A percentile compares a stretch with the other conserved stretches of the same genome.
Evolutionary conservation across 1,284 basidiomycete species (phyloP).

Genomic region (Ustilago curta): DNA sequence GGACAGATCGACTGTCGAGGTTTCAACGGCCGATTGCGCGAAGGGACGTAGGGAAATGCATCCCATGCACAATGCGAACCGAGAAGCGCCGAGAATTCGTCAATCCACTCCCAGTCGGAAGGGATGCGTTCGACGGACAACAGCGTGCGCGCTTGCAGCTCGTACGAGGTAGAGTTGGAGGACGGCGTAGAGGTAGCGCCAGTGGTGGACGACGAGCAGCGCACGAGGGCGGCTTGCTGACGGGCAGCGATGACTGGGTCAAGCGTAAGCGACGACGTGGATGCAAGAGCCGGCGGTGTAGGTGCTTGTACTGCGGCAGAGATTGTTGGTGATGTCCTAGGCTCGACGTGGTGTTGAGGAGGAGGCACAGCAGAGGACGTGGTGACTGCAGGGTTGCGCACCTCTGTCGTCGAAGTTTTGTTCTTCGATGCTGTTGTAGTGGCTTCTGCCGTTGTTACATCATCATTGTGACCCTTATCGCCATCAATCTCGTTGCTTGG

Average conservation of each 20-base stretch:
- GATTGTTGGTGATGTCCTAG: neutral
- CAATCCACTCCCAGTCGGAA: conserved; percentile 72
- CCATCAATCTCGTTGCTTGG: neutral
- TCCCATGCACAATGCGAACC: conserved; percentile 74
- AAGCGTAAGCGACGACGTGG: conserved; percentile 17
- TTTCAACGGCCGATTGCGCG: conserved; percentile 70
- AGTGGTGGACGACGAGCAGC: neutral
- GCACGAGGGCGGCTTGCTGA: conserved; percentile 13
- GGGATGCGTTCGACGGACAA: conserved; percentile 51
- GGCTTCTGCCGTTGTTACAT: neutral
- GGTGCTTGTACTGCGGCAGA: neutral
- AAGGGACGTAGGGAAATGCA: conserved; percentile 68
- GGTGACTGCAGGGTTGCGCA: too few relatives aligned
- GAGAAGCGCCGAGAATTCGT: conserved; percentile 81
- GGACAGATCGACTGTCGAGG: conserved; percentile 70
- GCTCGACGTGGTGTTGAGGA: neutral
- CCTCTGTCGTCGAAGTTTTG: neutral
- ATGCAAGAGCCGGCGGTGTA: neutral
- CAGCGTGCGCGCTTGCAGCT: conserved; percentile 53
- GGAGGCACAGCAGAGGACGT: neutral
- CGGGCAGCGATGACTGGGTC: conserved; percentile 51
- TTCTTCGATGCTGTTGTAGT: neutral
- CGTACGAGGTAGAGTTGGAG: neutral
- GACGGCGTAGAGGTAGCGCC: neutral
- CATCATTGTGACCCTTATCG: neutral